A percentile compares a stretch with the other conserved stretches of the same genome.
Evolutionary conservation across 371 early-diverging fungal species (phyloP).

Genomic region (Sanchytrium tribonematis): DNA sequence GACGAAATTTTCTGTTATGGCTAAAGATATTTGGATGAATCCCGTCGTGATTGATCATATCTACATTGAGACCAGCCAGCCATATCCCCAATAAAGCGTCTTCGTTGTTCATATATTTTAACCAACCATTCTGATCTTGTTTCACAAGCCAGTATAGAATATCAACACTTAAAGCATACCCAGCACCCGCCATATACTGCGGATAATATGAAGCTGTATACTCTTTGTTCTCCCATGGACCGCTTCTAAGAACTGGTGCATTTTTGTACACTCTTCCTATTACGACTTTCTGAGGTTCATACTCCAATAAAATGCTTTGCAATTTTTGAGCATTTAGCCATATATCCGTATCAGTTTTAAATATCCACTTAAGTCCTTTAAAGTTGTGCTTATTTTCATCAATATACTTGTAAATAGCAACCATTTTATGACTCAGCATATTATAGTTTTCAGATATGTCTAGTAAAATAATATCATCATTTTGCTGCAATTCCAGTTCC

Average conservation of each 20-base stretch:
- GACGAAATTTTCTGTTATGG: background rate
- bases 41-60: background rate
- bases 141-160: background rate
- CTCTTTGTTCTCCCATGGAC: background rate
- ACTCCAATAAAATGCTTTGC: background rate
- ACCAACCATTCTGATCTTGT: background rate
- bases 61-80: background rate
- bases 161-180: background rate
- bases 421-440: background rate
- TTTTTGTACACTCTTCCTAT: background rate
- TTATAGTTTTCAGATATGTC: background rate
- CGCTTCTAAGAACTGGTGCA: background rate
- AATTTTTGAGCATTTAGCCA: background rate
- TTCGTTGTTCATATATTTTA: slow-evolving; percentile 1
- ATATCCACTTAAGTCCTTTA: background rate
- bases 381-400: background rate
- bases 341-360: background rate
- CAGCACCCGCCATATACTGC: background rate
- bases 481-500: background rate
- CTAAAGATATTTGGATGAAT: background rate
- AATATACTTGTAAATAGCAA: background rate
- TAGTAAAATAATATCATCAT: background rate
- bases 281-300: background rate
- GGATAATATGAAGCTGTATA: background rate
- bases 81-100: background rate